Evolutionary conservation across 1,284 basidiomycete genomes (phyloP).

Genomic region (Farysia itapuensis): DNA sequence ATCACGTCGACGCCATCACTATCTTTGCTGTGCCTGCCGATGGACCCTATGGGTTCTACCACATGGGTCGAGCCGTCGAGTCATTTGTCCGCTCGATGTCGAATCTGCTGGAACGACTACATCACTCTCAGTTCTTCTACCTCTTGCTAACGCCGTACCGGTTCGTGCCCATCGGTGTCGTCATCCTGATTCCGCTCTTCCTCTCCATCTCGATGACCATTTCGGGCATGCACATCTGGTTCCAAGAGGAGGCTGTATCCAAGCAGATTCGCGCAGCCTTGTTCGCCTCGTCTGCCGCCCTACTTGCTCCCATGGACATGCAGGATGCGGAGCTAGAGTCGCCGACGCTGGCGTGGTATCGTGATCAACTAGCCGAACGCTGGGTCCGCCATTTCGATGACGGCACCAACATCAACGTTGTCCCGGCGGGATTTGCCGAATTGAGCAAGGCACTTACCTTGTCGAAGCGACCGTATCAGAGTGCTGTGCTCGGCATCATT

Average conservation of each 20-base stretch:
- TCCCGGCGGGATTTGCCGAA: too few relatives aligned
- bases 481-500: too few relatives aligned
- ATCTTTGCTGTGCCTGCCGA: conserved; percentile 81
- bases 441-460: too few relatives aligned
- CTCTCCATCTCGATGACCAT: conserved; percentile 47
- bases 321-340: conserved; percentile 20
- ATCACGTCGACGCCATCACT: conserved; percentile 90
- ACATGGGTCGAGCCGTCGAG: conserved; percentile 68
- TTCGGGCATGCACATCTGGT: conserved; percentile 34
- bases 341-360: conserved; percentile 17
- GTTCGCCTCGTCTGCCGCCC: too few relatives aligned
- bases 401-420: too few relatives aligned
- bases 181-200: conserved; percentile 45
- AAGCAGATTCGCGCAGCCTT: conserved; percentile 2
- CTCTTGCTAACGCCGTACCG: conserved; percentile 38
- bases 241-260: conserved; percentile 11
- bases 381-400: too few relatives aligned
- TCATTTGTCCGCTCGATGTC: conserved; percentile 50
- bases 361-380: too few relatives aligned
- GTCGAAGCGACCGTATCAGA: too few relatives aligned
- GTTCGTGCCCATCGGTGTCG: conserved; percentile 52
- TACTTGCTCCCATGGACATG: too few relatives aligned
- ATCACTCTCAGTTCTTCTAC: conserved; percentile 60
- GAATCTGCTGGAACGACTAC: conserved; percentile 56
- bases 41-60: conserved; percentile 93